Percentiles rank a stretch among this genome's conserved stretches.
These are phyloP conservation scores for Tricholoma furcatifolium DNA, from an alignment of 768 basidiomycete species.

Conservation along the genomic window DNA sequence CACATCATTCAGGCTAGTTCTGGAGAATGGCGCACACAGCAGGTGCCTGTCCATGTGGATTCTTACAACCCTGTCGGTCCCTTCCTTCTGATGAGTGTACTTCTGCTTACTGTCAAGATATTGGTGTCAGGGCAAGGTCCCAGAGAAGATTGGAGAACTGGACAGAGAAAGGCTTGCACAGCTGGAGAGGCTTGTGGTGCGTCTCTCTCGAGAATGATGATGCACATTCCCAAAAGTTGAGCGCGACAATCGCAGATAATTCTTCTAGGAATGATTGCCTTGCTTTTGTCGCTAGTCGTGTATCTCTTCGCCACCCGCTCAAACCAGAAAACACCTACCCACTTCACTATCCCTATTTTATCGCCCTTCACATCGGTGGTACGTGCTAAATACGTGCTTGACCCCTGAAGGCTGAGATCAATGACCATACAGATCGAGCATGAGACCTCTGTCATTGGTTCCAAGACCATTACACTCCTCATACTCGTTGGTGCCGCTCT, in stretches of 20 bases:
- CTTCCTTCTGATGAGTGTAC: not conserved
- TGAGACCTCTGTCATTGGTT: slow-evolving; percentile 63
- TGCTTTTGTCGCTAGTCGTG: slow-evolving; percentile 35
- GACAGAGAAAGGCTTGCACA: slow-evolving; percentile 47
- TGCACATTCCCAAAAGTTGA: not conserved
- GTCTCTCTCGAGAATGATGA: slow-evolving; percentile 13
- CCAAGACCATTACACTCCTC: slow-evolving; percentile 42
- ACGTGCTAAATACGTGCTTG: slow-evolving; percentile 14
- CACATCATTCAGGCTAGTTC: slow-evolving; percentile 13
- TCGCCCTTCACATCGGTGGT: slow-evolving; percentile 82
- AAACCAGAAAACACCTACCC: slow-evolving; percentile 39
- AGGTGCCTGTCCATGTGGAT: slow-evolving; percentile 38
- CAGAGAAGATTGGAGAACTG: slow-evolving; percentile 33
- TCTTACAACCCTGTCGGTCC: slow-evolving; percentile 36
- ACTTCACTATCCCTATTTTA: slow-evolving; percentile 77
- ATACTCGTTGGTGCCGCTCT: slow-evolving; percentile 32
- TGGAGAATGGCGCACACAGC: slow-evolving; percentile 18
- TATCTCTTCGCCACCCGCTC: slow-evolving; percentile 31
- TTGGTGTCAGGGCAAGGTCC: slow-evolving; percentile 51
- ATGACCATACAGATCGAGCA: slow-evolving; percentile 58
- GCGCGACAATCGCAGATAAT: slow-evolving; percentile 23
- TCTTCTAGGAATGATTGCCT: slow-evolving; percentile 31
- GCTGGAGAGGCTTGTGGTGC: slow-evolving; percentile 54
- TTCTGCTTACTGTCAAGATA: not conserved
- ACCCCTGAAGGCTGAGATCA: not conserved